Base-by-base conservation (phyloP, 768 basidiomycete species). In the Rhizopogon roseolus region DNA sequence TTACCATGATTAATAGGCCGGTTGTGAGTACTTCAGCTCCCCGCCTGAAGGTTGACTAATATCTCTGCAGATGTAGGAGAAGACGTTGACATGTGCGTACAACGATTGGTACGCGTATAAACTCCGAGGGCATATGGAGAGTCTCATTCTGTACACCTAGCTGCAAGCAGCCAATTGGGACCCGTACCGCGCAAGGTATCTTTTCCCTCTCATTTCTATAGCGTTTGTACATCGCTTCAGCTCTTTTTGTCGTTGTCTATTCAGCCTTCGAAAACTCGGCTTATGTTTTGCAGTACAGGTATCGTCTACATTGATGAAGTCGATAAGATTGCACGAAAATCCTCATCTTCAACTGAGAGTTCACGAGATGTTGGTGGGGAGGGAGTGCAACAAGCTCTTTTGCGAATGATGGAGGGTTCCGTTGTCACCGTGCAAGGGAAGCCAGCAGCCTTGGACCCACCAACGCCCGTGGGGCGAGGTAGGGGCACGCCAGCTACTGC, bases 301-400 rank as follows among this genome's bases (percentile, higher is more conserved):
- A 97, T 98, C 56, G 86, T 98, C 32, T 96, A 96, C 65, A 94
- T 98, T 44, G 96, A 98, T 63, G 96, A 98, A 72, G 76, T 94
- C 1, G 96, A 98, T 73, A 98, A 98, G 73, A 85, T 97, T 54
- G 88, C 93, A 13, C 80, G 83, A 46, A 87, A 81, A 61, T 59
- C 66, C 13, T 61, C 63, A 38, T 70, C 79, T 41, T 71, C 73
- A 22, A 73, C 76, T 28, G 89, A 90, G 59, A 82, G 85, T 4
- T 82, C 86, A 5, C 79, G 89, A 60, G 95, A 98, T 66, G 94
- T 98, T 1, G 88, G 92, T 22, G 95, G 95, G 9, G 94, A 97
- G 76, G 95, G 95, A 34, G 95, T 98, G 5, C 95, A 98, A 63
- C 94, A 98, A 69, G 86, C 91, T 17, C 77, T 97, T 16, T 72